phyloP scores from a whole-genome alignment of 139 green algal genomes.

The Chlamydomonas urium region DNA sequence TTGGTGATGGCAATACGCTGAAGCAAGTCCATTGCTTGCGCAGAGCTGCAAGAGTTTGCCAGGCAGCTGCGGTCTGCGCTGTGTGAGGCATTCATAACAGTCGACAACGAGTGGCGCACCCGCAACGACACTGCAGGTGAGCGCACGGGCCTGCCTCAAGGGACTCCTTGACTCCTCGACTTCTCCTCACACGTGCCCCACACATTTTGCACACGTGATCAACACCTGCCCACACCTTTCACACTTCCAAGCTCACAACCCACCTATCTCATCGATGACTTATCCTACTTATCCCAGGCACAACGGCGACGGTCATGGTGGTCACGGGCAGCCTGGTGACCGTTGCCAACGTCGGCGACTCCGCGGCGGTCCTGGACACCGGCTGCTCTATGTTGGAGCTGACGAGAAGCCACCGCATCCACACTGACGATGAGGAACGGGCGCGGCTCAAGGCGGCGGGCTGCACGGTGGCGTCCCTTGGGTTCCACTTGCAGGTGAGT shows the following conservation, averaged over 20 bases:
- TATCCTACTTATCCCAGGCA: slow-evolving; percentile 1
- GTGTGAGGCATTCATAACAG: slow-evolving; percentile 17
- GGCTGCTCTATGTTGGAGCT: slow-evolving; percentile 48
- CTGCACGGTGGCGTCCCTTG: slow-evolving; percentile 53
- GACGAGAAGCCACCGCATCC: slow-evolving; percentile 47
- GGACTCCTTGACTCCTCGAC: not conserved
- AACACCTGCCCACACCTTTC: not conserved
- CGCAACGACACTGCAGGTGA: slow-evolving; percentile 29
- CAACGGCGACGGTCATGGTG: slow-evolving; percentile 47
- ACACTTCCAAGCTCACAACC: not conserved
- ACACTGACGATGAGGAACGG: slow-evolving; percentile 30
- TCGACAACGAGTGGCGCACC: slow-evolving; percentile 38
- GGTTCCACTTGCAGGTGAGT: slow-evolving; percentile 53
- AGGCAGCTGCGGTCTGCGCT: slow-evolving; percentile 15
- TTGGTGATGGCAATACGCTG: too few relatives aligned
- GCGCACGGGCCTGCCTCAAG: not conserved
- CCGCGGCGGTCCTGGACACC: slow-evolving; percentile 70
- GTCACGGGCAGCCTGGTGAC: slow-evolving; percentile 73
- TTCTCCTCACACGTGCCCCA: not conserved
- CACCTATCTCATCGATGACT: not conserved
- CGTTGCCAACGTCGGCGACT: slow-evolving; percentile 84
- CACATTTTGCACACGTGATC: not conserved
- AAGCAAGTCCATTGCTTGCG: too few relatives aligned
- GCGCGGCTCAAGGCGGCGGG: slow-evolving; percentile 32
- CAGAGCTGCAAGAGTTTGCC: slow-evolving; percentile 25